phyloP scores from a whole-genome alignment of 768 basidiomycete species.

The Bullera alba region DNA sequence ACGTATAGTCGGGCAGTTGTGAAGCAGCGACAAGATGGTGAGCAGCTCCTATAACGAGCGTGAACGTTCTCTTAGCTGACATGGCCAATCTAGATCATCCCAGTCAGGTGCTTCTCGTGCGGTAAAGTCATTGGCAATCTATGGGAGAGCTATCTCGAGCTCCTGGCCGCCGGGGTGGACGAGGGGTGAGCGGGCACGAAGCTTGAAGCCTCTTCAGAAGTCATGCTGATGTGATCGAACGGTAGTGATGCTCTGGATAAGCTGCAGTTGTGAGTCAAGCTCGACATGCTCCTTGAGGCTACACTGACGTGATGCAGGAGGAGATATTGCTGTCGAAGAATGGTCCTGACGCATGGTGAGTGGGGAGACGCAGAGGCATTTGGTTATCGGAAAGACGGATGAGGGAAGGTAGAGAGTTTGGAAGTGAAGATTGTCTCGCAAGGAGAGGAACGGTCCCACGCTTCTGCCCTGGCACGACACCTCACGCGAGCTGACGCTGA shows the following conservation, averaged over 20 bases:
- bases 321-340: constrained; percentile 90
- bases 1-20: too few relatives aligned
- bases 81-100: constrained; percentile 66
- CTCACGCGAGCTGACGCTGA: constrained; percentile 4
- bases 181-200: constrained; percentile 76
- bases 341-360: constrained; percentile 79
- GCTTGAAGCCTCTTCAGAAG: neutral
- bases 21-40: too few relatives aligned
- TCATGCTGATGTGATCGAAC: neutral
- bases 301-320: constrained; percentile 48
- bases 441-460: too few relatives aligned
- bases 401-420: too few relatives aligned
- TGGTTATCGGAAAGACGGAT: too few relatives aligned
- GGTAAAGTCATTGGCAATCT: constrained; percentile 97
- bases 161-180: constrained; percentile 69
- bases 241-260: constrained; percentile 80
- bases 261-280: constrained; percentile 56
- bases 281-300: neutral
- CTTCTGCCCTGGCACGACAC: neutral
- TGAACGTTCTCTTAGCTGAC: too few relatives aligned
- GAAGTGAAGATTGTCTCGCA: too few relatives aligned
- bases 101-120: constrained; percentile 90
- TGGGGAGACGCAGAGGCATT: too few relatives aligned
- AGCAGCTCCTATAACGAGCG: too few relatives aligned
- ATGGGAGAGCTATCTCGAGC: constrained; percentile 79